phyloP scores from a whole-genome alignment of 768 basidiomycete species.

The Hysterangium stoloniferum region DNA sequence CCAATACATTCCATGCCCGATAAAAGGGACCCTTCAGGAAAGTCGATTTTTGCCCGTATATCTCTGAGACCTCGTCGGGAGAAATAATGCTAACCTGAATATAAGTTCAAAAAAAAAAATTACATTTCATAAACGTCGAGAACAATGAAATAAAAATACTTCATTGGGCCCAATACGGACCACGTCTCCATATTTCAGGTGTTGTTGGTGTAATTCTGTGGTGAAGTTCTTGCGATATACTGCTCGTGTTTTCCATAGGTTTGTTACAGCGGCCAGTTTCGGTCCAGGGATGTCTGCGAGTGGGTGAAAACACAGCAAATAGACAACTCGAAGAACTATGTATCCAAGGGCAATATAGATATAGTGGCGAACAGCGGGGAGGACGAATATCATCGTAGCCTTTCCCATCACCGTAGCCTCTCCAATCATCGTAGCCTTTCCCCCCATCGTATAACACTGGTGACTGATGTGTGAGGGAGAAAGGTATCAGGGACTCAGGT shows the following conservation, averaged over 20 bases:
- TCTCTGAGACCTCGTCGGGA: not conserved
- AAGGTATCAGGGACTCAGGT: too few species aligned
- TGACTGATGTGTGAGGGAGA: too few species aligned
- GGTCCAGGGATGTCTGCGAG: conserved; percentile 8
- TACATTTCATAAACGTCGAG: too few species aligned
- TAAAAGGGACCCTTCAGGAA: conserved; percentile 8
- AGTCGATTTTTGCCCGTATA: conserved; percentile 5
- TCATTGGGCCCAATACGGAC: conserved; percentile 11
- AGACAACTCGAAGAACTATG: conserved; percentile 1
- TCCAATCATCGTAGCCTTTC: too few species aligned
- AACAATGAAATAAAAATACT: not conserved
- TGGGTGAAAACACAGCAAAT: conserved; percentile 7
- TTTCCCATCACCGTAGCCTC: too few species aligned
- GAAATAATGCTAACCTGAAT: conserved; percentile 6
- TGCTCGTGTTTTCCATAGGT: conserved; percentile 8
- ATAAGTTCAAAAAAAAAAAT: not conserved
- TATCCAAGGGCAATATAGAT: not conserved
- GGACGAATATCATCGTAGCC: too few species aligned
- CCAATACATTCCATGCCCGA: conserved; percentile 1
- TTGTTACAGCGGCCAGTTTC: conserved; percentile 1
- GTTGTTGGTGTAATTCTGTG: not conserved
- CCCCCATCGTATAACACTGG: too few species aligned
- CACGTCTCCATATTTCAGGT: conserved; percentile 1
- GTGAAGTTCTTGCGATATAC: not conserved
- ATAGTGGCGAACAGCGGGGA: too few species aligned